phyloP scores from a whole-genome alignment of 2,329 filamentous ascomycete species.

The Calonectria honghensis region DNA sequence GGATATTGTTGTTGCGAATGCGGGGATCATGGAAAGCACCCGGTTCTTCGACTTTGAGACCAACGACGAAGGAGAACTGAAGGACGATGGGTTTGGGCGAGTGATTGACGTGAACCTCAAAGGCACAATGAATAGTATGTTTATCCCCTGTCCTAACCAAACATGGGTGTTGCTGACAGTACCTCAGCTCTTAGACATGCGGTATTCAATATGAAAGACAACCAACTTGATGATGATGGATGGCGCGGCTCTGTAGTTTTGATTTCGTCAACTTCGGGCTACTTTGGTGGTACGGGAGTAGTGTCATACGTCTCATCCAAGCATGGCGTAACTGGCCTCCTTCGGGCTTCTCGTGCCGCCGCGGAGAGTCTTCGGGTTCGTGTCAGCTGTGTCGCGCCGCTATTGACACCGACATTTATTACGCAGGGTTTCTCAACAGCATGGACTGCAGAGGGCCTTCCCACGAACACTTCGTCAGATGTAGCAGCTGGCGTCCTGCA shows the following conservation, averaged over 20 bases:
- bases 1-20: conserved; percentile 41
- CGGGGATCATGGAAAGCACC: conserved; percentile 41
- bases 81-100: conserved; percentile 20
- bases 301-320: conserved; percentile 47
- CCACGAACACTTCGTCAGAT: conserved; percentile 28
- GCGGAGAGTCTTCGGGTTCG: conserved; percentile 34
- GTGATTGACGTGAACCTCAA: conserved; percentile 48
- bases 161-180: background rate
- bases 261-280: conserved; percentile 45
- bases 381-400: conserved; percentile 45
- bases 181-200: conserved; percentile 28
- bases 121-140: conserved; percentile 46
- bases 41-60: conserved; percentile 35
- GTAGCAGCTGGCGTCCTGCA: conserved; percentile 34
- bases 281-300: conserved; percentile 46
- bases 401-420: conserved; percentile 44
- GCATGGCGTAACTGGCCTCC: conserved; percentile 45
- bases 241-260: conserved; percentile 45
- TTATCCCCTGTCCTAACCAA: background rate
- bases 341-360: conserved; percentile 36
- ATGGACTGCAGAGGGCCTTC: conserved; percentile 36
- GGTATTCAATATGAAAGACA: conserved; percentile 39
- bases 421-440: conserved; percentile 29
- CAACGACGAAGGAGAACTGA: conserved; percentile 29
- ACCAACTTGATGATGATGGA: conserved; percentile 20